These are phyloP conservation scores for Diaporthe caulivora DNA, from an alignment of 2,329 filamentous ascomycete species.

Conservation along the genomic window DNA sequence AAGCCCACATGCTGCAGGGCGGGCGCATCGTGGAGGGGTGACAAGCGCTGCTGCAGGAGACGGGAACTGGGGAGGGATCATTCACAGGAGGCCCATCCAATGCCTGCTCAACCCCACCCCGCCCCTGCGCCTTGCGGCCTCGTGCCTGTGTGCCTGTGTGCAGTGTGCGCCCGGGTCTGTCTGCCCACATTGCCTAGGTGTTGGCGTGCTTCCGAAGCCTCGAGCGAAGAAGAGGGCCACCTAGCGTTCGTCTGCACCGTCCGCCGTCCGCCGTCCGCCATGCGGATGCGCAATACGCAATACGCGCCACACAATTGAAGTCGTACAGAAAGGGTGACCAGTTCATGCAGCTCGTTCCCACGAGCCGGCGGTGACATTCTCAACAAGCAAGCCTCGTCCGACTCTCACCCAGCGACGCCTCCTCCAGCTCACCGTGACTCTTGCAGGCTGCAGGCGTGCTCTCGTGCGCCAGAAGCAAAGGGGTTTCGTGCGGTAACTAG, in stretches of 20 bases:
- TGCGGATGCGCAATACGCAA: background rate
- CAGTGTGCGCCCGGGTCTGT: background rate
- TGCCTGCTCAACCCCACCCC: constrained; percentile 28
- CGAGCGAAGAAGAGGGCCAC: background rate
- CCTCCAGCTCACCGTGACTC: constrained; percentile 22
- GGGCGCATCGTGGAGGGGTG: constrained; percentile 36
- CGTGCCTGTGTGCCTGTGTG: background rate
- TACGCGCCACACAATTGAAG: background rate
- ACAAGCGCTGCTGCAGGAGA: constrained; percentile 39
- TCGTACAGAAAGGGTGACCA: background rate
- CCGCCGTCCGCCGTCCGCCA: background rate
- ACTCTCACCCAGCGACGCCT: constrained; percentile 1
- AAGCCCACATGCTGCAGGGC: constrained; percentile 37
- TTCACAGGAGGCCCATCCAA: constrained; percentile 27
- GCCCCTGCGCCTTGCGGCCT: background rate
- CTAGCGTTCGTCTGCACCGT: background rate
- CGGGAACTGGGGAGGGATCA: constrained; percentile 30
- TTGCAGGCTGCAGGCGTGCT: constrained; percentile 16
- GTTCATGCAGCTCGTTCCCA: constrained; percentile 6
- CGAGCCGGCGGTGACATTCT: constrained; percentile 6
- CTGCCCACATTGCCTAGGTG: background rate
- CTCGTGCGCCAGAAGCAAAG: constrained; percentile 30
- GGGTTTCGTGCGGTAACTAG: background rate
- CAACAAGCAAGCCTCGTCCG: constrained; percentile 21
- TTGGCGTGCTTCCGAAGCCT: constrained; percentile 15